Percentiles rank a stretch among this genome's conserved stretches.
These are phyloP conservation scores for Obelidium mucronatum DNA, from an alignment of 192 early-diverging fungal species.

Conservation along the genomic window DNA sequence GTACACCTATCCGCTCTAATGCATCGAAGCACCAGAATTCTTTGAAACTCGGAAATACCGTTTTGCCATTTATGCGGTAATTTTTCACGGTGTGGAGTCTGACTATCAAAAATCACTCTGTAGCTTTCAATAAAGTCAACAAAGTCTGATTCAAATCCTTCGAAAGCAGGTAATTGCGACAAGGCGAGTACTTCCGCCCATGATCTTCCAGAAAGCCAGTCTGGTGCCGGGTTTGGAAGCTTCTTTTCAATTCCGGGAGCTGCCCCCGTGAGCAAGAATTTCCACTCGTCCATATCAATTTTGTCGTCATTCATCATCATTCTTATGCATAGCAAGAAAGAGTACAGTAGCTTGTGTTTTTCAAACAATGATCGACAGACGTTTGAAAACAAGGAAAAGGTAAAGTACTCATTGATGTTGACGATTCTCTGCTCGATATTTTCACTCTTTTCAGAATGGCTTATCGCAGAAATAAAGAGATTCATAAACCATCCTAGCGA, in stretches of 20 bases:
- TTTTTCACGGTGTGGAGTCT: conserved; percentile 56
- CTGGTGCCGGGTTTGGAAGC: conserved; percentile 55
- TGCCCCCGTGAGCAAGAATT: conserved; percentile 64
- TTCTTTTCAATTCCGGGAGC: conserved; percentile 40
- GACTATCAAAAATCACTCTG: conserved; percentile 60
- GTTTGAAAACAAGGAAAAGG: conserved; percentile 66
- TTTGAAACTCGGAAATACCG: conserved; percentile 53
- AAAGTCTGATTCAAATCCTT: conserved; percentile 58
- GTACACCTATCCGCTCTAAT: conserved; percentile 62
- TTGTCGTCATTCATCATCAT: conserved; percentile 68
- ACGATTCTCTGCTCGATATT: conserved; percentile 60
- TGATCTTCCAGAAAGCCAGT: conserved; percentile 58
- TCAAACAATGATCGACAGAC: conserved; percentile 71
- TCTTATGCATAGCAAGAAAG: conserved; percentile 63
- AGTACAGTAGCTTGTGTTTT: conserved; percentile 70
- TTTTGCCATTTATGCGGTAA: conserved; percentile 57
- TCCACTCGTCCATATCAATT: conserved; percentile 65
- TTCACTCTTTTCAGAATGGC: conserved; percentile 65
- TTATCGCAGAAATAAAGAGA: conserved; percentile 62
- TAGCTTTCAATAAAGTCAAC: conserved; percentile 46
- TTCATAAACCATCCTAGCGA: conserved; percentile 71
- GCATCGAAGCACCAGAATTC: conserved; percentile 58
- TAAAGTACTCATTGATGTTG: conserved; percentile 70
- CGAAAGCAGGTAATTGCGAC: conserved; percentile 52
- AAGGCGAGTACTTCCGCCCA: conserved; percentile 61